Evolutionary conservation across 352 stramenopile species (phyloP).

Genomic region (Phytophthora foliorum): DNA sequence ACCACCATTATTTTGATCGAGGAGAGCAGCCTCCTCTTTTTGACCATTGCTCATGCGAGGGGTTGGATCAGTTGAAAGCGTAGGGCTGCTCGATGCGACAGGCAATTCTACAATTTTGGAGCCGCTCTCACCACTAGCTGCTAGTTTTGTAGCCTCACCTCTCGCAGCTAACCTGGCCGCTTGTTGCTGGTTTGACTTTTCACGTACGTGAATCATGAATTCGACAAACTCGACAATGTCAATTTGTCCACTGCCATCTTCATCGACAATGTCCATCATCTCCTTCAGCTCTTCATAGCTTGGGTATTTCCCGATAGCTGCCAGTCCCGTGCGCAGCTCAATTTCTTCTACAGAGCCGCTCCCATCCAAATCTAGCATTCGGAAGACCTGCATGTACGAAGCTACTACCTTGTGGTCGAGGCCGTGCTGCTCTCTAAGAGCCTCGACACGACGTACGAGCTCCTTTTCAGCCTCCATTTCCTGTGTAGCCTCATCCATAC

Average conservation of each 20-base stretch:
- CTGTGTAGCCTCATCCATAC: conserved; percentile 92
- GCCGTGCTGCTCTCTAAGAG: conserved; percentile 59
- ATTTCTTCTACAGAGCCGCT: conserved; percentile 89
- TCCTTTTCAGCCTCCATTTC: conserved; percentile 85
- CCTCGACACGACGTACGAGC: conserved; percentile 68
- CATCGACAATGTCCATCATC: conserved; percentile 89
- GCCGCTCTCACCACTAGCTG: background rate
- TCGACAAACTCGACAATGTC: conserved; percentile 90
- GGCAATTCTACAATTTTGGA: background rate
- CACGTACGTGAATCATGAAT: conserved; percentile 86
- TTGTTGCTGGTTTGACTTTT: conserved; percentile 72
- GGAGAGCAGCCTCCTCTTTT: background rate
- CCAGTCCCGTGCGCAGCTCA: conserved; percentile 81
- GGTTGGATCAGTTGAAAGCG: background rate
- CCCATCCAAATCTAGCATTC: conserved; percentile 82
- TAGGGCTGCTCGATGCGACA: background rate
- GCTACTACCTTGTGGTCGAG: conserved; percentile 56
- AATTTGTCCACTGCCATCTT: conserved; percentile 88
- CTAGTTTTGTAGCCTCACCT: conserved; percentile 11
- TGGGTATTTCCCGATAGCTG: conserved; percentile 84
- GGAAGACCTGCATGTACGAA: conserved; percentile 90
- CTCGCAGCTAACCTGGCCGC: conserved; percentile 28
- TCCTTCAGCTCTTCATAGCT: conserved; percentile 84
- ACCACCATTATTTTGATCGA: conserved; percentile 1
- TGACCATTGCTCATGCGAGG: background rate